Evolutionary conservation across 441 rosid genomes (phyloP), one percentile per base, ranked within the genome.

Genomic region (Euphorbia corollata): DNA sequence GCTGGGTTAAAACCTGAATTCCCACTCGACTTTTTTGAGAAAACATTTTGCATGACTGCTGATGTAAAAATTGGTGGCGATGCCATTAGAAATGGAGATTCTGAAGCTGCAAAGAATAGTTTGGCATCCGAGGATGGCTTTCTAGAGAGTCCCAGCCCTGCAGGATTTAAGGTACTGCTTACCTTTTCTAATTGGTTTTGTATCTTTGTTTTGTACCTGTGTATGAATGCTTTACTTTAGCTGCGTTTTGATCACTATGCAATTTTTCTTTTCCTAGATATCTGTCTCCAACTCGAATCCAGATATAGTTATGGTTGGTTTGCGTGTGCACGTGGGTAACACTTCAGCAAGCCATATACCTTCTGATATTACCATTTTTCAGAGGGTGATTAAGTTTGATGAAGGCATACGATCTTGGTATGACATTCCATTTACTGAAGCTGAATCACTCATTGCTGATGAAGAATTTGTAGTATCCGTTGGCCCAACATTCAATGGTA

Each of bases 391-490:
- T 67, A 96, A 96, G 84, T 80, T 96, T 74, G 99, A 96, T 74
- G 99, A 96, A 82, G 96, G 97, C 77, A 87, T 88, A 93, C 82
- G 91, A 54, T 89, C 92, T 70, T 96, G 99, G 99, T 96, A 96
- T 79, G 99, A 96, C 70, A 79, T 96, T 73, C 99, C 99, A 71
- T 93, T 96, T 74, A 91, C 96, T 41, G 92, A 89, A 76, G 98
- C 97, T 50, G 99, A 96, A 74, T 93, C 99, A 39, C 98, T 96
- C 73, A 87, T 96, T 80, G 93, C 99, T 76, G 98, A 96, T 82
- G 99, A 96, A 83, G 99, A 96, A 77, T 85, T 93, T 82, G 70
- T 83, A 59, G 78, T 96, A 68, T 74, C 92, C 67, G 89, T 96
- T 70, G 99, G 98, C 68, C 86, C 98, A 50, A 86, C 98, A 57